Conservation (phyloP, 2,329 filamentous ascomycete genomes). For the Thelonectria olida region DNA sequence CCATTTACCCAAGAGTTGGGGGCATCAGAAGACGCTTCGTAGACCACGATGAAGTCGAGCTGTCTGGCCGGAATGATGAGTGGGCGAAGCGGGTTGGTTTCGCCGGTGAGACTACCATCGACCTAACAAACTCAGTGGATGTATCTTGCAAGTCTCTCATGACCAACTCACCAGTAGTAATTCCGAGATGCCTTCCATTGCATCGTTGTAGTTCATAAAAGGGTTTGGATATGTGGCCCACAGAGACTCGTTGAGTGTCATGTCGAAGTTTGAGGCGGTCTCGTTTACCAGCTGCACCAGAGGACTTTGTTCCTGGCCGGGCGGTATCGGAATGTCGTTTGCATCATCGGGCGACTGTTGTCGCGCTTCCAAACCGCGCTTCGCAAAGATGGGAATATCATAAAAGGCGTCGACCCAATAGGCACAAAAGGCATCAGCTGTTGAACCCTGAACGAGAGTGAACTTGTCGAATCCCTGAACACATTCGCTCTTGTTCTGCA, state of each 20-base stretch:
- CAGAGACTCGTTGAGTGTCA: slow-evolving; percentile 43
- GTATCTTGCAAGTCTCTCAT: slow-evolving; percentile 1
- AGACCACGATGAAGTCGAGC: slow-evolving; percentile 44
- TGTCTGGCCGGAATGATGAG: slow-evolving; percentile 40
- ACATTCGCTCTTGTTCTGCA: slow-evolving; percentile 39
- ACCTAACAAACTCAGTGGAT: too few relatives aligned
- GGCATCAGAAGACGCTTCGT: slow-evolving; percentile 42
- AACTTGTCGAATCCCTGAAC: slow-evolving; percentile 44
- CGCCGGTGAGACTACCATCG: too few relatives aligned
- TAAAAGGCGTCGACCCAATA: too few relatives aligned
- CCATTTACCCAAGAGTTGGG: slow-evolving; percentile 40
- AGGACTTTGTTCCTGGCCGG: slow-evolving; percentile 10
- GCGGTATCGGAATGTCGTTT: too few relatives aligned
- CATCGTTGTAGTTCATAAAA: slow-evolving; percentile 39
- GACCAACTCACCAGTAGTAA: slow-evolving; percentile 34
- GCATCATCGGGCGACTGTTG: too few relatives aligned
- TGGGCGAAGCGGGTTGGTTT: background rate
- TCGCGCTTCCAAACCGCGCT: too few relatives aligned
- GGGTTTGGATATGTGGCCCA: slow-evolving; percentile 45
- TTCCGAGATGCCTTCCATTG: slow-evolving; percentile 37
- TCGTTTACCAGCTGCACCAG: slow-evolving; percentile 36
- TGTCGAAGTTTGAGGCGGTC: slow-evolving; percentile 36
- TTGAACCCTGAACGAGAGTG: slow-evolving; percentile 43
- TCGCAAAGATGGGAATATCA: too few relatives aligned
- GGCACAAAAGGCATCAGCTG: slow-evolving; percentile 32